Evolutionary conservation across 2,329 filamentous ascomycete genomes (phyloP), one percentile per base, ranked within the genome.

Genomic region (Pestalotiopsis sp.): DNA sequence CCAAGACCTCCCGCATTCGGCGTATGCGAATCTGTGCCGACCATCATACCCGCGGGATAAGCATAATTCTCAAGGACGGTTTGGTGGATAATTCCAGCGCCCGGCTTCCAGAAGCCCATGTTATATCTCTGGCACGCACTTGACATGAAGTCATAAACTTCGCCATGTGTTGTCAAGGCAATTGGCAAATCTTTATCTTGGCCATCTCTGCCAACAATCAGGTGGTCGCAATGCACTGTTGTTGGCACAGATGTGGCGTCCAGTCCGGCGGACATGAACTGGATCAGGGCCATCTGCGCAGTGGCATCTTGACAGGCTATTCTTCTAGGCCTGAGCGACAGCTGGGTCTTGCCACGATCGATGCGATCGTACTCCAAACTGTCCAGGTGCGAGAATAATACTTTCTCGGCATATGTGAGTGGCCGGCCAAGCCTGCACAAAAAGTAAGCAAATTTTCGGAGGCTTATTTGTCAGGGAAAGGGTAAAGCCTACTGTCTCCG

Each of bases 281-380:
- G 96, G 75, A 99, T 85, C 73, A 99, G 85, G 1, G 96, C 96
- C 96, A 99, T 99, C 84, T 99, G 96, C 4, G 96, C 96, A 36
- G 94, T 97, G 14, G 96, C 96, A 85, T 99, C 96, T 83, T 99
- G 96, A 96, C 99, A 99, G 72, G 97, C 97, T 74, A 98, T 96
- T 66, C 96, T 90, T 81, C 98, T 96, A 23, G 96, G 96, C 82
- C 97, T 97, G 80, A 99, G 92, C 85, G 97, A 97, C 82, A 99
- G 87, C 79, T 97, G 98, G 64, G 94, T 95, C 78, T 90, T 90
- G 73, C 95, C 95, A 57, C 96, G 90, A 71, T 99, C 92, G 76
- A 92, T 88, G 65, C 89, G 89, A 73, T 95, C 95, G 87, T 97
- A 94, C 82, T 97, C 95, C 6, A 91, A 89, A 77, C 93, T 93